Evolutionary conservation across 768 basidiomycete genomes (phyloP), one percentile per base, ranked within the genome.

Genomic region (Lactarius tabidus): DNA sequence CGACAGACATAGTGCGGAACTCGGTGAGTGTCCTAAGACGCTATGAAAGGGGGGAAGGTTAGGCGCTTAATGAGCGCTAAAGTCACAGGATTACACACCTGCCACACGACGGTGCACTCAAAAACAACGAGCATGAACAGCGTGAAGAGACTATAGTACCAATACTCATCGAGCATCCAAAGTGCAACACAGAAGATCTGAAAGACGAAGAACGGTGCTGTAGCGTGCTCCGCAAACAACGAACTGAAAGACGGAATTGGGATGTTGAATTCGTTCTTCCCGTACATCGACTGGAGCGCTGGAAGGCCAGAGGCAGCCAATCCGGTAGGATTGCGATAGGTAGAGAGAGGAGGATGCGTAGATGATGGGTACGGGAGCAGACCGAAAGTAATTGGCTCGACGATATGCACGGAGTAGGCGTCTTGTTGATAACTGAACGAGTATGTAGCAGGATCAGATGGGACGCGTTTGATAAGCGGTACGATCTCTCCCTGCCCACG

Each of bases 181-280:
- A 99, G 79, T 0, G 92, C 94, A 1, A 98, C 97, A 68, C 97
- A 98, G 77, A 99, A 98, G 20, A 98, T 78, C 77, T 99, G 97
- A 77, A 99, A 99, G 31, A 99, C 97, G 76, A 99, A 99, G 84
- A 99, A 99, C 0, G 97, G 97, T 0, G 97, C 97, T 6, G 95
- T 95, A 1, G 96, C 95, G 73, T 99, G 97, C 79, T 99, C 97
- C 28, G 79, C 82, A 70, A 99, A 98, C 39, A 99, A 84, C 69
- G 94, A 91, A 12, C 83, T 82, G 73, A 99, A 99, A 1, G 91
- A 90, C 8, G 97, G 97, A 48, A 99, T 91, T 2, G 97, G 97
- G 68, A 99, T 98, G 74, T 97, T 86, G 77, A 98, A 98, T 72
- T 93, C 91, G 77, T 99, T 99, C 70, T 86, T 85, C 62, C 96